These are phyloP conservation scores for Ganoderma resinaceum DNA, from an alignment of 1,284 basidiomycete species.

Conservation along the genomic window DNA sequence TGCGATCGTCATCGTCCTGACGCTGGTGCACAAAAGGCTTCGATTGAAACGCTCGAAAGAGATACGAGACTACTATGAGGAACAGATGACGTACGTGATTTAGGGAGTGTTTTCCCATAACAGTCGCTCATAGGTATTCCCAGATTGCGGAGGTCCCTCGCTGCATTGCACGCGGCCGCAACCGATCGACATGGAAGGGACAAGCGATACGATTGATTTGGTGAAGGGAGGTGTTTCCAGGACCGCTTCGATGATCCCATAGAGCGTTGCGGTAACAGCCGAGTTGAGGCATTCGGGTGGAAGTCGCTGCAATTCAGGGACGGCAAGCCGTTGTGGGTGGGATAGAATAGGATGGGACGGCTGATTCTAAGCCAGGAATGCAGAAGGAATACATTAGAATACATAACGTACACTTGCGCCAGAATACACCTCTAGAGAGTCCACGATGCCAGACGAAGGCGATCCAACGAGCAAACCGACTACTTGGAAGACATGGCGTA, in stretches of 20 bases:
- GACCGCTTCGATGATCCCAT: background rate
- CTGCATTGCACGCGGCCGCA: conserved; percentile 37
- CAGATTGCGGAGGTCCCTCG: conserved; percentile 39
- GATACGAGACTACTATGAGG: conserved; percentile 60
- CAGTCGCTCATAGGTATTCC: background rate
- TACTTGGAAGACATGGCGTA: conserved; percentile 87
- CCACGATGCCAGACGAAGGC: conserved; percentile 6
- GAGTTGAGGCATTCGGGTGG: too few relatives aligned
- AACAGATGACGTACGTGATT: conserved; percentile 55
- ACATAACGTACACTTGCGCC: conserved; percentile 28
- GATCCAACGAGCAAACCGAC: background rate
- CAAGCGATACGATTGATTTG: conserved; percentile 12
- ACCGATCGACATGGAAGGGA: conserved; percentile 31
- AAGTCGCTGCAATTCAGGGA: background rate
- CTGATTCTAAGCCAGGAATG: background rate
- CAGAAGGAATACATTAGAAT: conserved; percentile 19
- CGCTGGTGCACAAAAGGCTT: conserved; percentile 56
- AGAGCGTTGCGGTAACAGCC: background rate
- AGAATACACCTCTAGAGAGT: conserved; percentile 29
- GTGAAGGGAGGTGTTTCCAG: background rate
- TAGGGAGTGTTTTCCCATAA: background rate
- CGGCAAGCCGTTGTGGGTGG: background rate
- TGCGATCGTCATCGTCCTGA: conserved; percentile 50
- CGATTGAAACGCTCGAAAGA: conserved; percentile 52
- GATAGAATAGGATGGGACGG: background rate